A percentile compares a stretch with the other conserved stretches of the same genome.
Evolutionary conservation across 495 filamentous ascomycete species (phyloP).

Genomic region (Penicillium manginii): DNA sequence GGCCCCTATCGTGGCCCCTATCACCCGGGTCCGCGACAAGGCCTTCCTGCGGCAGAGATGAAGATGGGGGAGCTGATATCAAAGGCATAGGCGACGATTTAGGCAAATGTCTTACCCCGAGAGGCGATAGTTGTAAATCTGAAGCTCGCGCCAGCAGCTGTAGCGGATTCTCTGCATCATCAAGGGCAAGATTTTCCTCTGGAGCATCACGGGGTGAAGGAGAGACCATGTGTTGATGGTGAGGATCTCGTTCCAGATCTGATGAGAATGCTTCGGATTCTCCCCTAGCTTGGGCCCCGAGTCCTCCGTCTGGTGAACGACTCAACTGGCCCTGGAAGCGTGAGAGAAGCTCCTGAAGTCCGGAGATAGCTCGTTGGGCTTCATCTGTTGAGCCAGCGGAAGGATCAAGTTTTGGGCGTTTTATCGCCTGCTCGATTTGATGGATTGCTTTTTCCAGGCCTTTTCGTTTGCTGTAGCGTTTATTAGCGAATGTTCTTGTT

Average conservation of each 20-base stretch:
- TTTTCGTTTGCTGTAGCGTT: constrained; percentile 62
- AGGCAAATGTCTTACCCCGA: constrained; percentile 20
- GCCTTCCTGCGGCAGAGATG: too few relatives aligned
- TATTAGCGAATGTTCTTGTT: neutral
- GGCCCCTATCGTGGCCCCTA: too few relatives aligned
- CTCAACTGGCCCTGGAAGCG: constrained; percentile 43
- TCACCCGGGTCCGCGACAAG: too few relatives aligned
- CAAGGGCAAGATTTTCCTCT: constrained; percentile 60
- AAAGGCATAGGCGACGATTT: constrained; percentile 20
- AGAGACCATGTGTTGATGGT: neutral
- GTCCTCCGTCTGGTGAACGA: constrained; percentile 31
- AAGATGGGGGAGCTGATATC: too few relatives aligned
- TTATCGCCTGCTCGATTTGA: constrained; percentile 73
- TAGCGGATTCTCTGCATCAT: constrained; percentile 75
- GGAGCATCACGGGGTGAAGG: neutral
- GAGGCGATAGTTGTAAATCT: constrained; percentile 63
- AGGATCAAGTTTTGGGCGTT: constrained; percentile 55
- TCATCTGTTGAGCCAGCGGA: constrained; percentile 45
- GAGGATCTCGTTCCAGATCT: neutral
- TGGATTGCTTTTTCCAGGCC: constrained; percentile 74
- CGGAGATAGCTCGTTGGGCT: constrained; percentile 54
- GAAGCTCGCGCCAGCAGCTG: constrained; percentile 72
- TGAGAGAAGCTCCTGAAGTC: constrained; percentile 59
- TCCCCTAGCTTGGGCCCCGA: constrained; percentile 14
- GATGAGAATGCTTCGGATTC: neutral